Evolutionary conservation across 1,139 yeast species (phyloP).

Genomic region (Pichia sp.): DNA sequence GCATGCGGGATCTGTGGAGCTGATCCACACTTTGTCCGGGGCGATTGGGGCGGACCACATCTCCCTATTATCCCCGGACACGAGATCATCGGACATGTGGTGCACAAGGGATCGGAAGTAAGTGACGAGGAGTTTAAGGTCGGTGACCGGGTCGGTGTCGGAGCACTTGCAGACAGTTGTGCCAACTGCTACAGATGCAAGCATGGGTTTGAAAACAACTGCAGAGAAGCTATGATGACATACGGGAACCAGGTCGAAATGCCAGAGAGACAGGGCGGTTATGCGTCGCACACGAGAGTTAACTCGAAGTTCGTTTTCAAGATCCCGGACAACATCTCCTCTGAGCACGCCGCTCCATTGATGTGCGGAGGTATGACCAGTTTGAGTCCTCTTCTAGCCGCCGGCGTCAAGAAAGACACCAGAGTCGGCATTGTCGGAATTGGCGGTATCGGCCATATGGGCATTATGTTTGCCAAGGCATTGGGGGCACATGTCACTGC

Average conservation of each 20-base stretch:
- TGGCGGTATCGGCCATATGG: slow-evolving; percentile 57
- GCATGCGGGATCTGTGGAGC: slow-evolving; percentile 62
- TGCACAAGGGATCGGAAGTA: slow-evolving; percentile 37
- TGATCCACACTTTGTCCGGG: slow-evolving; percentile 37
- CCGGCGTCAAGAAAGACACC: slow-evolving; percentile 35
- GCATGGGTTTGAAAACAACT: slow-evolving; percentile 43
- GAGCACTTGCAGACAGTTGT: slow-evolving; percentile 49
- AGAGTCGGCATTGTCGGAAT: slow-evolving; percentile 49
- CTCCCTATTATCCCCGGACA: slow-evolving; percentile 37
- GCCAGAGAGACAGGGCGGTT: slow-evolving; percentile 50
- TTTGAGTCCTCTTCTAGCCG: slow-evolving; percentile 46
- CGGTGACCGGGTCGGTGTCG: slow-evolving; percentile 62
- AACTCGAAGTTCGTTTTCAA: slow-evolving; percentile 46
- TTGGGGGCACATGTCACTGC: slow-evolving; percentile 54
- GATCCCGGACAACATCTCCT: slow-evolving; percentile 48
- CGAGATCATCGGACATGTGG: slow-evolving; percentile 42
- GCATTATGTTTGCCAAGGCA: slow-evolving; percentile 49
- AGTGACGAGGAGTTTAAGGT: slow-evolving; percentile 35
- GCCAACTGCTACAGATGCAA: slow-evolving; percentile 44
- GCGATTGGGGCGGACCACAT: slow-evolving; percentile 35
- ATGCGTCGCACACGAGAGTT: slow-evolving; percentile 50
- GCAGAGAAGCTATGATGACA: slow-evolving; percentile 37
- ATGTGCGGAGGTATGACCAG: slow-evolving; percentile 62
- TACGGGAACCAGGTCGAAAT: slow-evolving; percentile 38
- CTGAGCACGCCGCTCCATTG: slow-evolving; percentile 51